Evolutionary conservation across 129 eudicot genomes (phyloP), one percentile per base, ranked within the genome.

Genomic region (Saposhnikovia divaricata): DNA sequence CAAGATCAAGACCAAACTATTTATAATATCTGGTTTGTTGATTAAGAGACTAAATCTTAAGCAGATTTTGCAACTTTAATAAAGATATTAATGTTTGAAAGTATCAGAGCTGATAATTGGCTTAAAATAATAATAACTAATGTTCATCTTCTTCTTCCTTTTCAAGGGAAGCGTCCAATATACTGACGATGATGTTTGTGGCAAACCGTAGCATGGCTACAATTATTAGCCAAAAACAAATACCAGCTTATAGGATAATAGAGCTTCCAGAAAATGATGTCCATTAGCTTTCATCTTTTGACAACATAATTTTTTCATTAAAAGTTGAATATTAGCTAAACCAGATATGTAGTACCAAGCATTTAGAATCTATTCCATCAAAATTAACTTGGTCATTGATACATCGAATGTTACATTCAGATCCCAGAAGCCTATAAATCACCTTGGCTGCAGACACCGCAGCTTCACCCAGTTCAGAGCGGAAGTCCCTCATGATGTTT

Each of bases 401-500:
- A 73, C 34, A 73, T 42, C 7, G 53, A 73, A 11, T 21, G 31
- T 73, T 23, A 73, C 53, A n/a, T 21, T 12, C 28, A 72, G 50
- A 74, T 42, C 23, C 42, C 11, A n/a, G 16, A 25, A 27, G 51
- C 34, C 45, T 14, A 27, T 21, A 12, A 6, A 45, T 86, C 83
- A 96, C 99, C 98, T 92, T 88, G 57, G 99, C 99, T 77, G 99
- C 99, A 80, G 97, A 88, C 14, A 96, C 97, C 53, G 99, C 99
- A 31, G 99, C 95, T 87, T 96, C 86, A 77, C 99, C 99, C 84
- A 96, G 79, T 76, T 89, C 93, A 42, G 93, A 84, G 25, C 99
- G 91, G 86, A 92, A 96, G 63, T 90, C 95, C 9, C 63, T 63
- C 39, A 53, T 25, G 61, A 92, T 82, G 74, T 90, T 92, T 70